Base-by-base conservation (phyloP, 805 yeast species). In the Candida sonorensis region DNA sequence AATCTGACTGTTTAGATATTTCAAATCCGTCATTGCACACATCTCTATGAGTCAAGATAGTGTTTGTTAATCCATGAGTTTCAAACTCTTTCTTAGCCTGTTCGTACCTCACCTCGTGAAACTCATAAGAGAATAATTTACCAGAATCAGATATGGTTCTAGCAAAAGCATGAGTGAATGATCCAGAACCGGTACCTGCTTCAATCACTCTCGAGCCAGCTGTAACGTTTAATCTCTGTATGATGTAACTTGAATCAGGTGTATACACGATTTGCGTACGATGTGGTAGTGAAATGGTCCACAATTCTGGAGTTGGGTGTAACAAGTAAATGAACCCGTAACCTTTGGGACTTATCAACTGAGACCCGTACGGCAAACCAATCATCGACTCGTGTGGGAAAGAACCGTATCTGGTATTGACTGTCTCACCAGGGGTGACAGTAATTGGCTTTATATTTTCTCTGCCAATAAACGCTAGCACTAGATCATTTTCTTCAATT, bases 101-200 rank as follows among this genome's bases (percentile, higher is more conserved):
- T 26, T 67, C 46, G 46, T 66, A 88, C 40, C 99, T 68, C 5
- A 81, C 80, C 50, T 81, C 81, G 54, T 92, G 98, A 57, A 88
- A 92, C 57, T 92, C 99, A 57, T 72, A 92, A 7, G 95, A 80
- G 63, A 72, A 90, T 2, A 92, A 62, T 20, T 64, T 65, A 1
- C 95, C 95, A 1, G 47, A 49, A 1, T 41, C 39, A 2, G 74
- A 75, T 2, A 83, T 78, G 0, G 92, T 75, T 48, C 99, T 72
- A 2, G 94, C 81, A 55, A 92, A 75, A 0, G 95, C 80, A 59
- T 92, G 99, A 3, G 95, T 82, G 51, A 92, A 85, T 1, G 96
- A 86, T 0, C 94, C 99, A 6, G 95, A 83, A 0, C 98, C 99
- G 0, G 99, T 92, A 23, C 99, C 99, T 1, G 97, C 95, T 61